These are phyloP conservation scores for Silene coronaria DNA, from an alignment of 179 eudicot genomes.

Conservation along the genomic window DNA sequence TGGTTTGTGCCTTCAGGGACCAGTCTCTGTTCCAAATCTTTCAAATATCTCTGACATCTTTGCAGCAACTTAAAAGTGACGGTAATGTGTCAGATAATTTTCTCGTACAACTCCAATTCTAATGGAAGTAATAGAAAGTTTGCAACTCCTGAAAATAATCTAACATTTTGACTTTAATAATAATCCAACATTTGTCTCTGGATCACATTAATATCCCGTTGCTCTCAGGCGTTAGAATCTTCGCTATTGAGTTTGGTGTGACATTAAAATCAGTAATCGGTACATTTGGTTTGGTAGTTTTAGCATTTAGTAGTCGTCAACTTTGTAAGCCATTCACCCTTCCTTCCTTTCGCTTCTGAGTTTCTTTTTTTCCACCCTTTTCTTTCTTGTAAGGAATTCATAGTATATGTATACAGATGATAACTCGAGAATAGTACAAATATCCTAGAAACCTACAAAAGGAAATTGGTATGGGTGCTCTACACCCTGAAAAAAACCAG, in stretches of 20 bases:
- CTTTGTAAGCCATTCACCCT: not conserved
- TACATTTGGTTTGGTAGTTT: not conserved
- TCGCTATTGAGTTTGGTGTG: not conserved
- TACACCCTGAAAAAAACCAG: too few species aligned
- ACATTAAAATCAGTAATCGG: not conserved
- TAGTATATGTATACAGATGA: too few species aligned
- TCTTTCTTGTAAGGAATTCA: too few species aligned
- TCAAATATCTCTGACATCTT: constrained; percentile 78
- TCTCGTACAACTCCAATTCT: not conserved
- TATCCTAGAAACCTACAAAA: too few species aligned
- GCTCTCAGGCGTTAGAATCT: not conserved
- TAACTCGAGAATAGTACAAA: too few species aligned
- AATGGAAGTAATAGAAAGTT: constrained; percentile 4
- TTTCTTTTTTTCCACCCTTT: too few species aligned
- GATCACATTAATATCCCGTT: not conserved
- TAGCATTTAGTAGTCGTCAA: not conserved
- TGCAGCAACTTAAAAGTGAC: constrained; percentile 68
- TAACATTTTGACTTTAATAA: not conserved
- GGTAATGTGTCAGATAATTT: constrained; percentile 30
- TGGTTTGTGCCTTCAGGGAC: constrained; percentile 76
- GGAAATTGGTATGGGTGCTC: too few species aligned
- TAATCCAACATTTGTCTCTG: not conserved
- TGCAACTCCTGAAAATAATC: not conserved
- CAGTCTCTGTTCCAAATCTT: constrained; percentile 72
- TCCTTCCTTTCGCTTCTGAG: not conserved